These are phyloP conservation scores for Zygosaccharomyces lentus DNA, from an alignment of 805 yeast genomes.

Conservation along the genomic window DNA sequence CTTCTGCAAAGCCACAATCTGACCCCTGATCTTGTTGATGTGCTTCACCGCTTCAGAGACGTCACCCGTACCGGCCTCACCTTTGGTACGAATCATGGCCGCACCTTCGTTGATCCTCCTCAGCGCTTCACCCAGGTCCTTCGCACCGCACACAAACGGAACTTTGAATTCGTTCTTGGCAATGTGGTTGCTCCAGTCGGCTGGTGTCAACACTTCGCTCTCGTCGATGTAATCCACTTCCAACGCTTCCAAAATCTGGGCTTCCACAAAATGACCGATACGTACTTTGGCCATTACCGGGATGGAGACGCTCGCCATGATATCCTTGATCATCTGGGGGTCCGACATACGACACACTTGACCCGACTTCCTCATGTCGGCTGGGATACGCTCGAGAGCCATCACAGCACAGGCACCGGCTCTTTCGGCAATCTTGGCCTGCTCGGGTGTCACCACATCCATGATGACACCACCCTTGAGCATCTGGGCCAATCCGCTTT, in stretches of 20 bases:
- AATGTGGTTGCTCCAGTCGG: conserved; percentile 66
- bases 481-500: conserved; percentile 83
- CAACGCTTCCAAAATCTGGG: conserved; percentile 67
- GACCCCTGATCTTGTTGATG: conserved; percentile 54
- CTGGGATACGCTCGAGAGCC: conserved; percentile 83
- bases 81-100: conserved; percentile 82
- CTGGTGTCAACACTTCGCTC: conserved; percentile 80
- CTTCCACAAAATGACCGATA: conserved; percentile 80
- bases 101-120: conserved; percentile 80
- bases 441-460: conserved; percentile 76
- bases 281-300: conserved; percentile 86
- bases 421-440: conserved; percentile 71
- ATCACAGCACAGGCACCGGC: conserved; percentile 90
- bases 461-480: conserved; percentile 71
- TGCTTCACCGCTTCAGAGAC: conserved; percentile 78
- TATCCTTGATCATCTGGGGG: conserved; percentile 70
- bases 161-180: conserved; percentile 55
- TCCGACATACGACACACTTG: conserved; percentile 85
- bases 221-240: conserved; percentile 80
- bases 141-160: conserved; percentile 83
- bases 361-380: conserved; percentile 78
- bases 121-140: conserved; percentile 75
- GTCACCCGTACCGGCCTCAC: conserved; percentile 89
- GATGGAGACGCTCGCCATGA: conserved; percentile 60
- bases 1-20: conserved; percentile 40